phyloP scores from a whole-genome alignment of 2,329 filamentous ascomycete species.

The Cytospora chrysosperma region DNA sequence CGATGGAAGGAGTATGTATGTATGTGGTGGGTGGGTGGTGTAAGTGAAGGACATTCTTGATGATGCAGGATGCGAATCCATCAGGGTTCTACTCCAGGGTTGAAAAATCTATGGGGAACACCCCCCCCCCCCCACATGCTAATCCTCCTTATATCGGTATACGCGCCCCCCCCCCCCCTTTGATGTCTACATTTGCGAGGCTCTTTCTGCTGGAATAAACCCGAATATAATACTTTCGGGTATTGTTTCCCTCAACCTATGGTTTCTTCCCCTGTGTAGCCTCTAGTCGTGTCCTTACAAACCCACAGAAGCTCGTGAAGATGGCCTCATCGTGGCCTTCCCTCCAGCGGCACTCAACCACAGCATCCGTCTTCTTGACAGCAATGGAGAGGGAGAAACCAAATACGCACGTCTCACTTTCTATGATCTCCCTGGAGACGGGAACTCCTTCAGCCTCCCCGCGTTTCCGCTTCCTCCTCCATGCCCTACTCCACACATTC shows the following conservation, averaged over 20 bases:
- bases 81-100: neutral
- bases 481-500: conserved; percentile 78
- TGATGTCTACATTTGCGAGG: too few relatives aligned
- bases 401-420: conserved; percentile 44
- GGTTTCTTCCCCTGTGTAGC: conserved; percentile 14
- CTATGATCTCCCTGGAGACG: conserved; percentile 16
- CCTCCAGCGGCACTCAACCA: conserved; percentile 65
- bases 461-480: conserved; percentile 58
- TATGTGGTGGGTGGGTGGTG: neutral
- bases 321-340: conserved; percentile 70
- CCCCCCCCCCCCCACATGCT: neutral
- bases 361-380: conserved; percentile 40
- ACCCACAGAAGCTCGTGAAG: conserved; percentile 86
- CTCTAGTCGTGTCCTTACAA: conserved; percentile 59
- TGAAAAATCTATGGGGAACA: neutral
- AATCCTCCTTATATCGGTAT: neutral
- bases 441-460: conserved; percentile 31
- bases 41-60: neutral
- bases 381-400: conserved; percentile 58
- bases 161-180: too few relatives aligned
- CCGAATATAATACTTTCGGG: too few relatives aligned
- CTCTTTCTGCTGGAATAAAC: too few relatives aligned
- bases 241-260: too few relatives aligned
- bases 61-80: neutral
- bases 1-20: neutral